Conservation (phyloP, 2,329 filamentous ascomycete species). For the Graphiopsis chlorocephala region DNA sequence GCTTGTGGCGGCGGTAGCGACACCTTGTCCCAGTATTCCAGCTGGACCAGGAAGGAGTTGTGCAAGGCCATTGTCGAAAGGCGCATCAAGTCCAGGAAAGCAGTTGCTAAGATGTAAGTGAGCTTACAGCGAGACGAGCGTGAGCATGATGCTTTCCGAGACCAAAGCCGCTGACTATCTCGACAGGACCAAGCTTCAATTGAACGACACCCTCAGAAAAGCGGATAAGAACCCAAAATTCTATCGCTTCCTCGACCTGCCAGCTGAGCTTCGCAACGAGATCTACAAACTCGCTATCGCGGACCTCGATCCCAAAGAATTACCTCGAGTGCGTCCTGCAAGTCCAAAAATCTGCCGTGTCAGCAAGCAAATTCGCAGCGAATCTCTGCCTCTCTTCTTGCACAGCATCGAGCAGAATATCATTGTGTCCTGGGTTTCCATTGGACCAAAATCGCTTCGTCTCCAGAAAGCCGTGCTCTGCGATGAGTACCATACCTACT, state of each 20-base stretch:
- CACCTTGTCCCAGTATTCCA: not conserved
- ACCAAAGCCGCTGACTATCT: not conserved
- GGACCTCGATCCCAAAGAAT: not conserved
- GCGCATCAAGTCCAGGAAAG: not conserved
- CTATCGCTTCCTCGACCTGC: conserved; percentile 4
- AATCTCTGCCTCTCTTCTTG: conserved; percentile 11
- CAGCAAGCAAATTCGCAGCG: not conserved
- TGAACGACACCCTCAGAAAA: not conserved
- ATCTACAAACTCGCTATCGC: conserved; percentile 7
- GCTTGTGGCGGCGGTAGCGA: not conserved
- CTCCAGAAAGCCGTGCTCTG: not conserved
- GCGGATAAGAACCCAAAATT: not conserved
- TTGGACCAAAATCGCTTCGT: not conserved
- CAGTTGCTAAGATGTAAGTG: conserved; percentile 2
- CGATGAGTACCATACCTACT: not conserved
- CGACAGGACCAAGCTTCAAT: not conserved
- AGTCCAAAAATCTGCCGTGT: conserved; percentile 2
- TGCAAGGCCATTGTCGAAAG: not conserved
- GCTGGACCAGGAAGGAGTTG: not conserved
- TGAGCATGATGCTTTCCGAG: not conserved
- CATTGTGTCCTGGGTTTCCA: not conserved
- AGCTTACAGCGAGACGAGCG: not conserved
- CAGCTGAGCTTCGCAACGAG: conserved; percentile 14
- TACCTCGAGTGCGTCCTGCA: not conserved
- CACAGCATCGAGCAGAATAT: not conserved